Base-by-base conservation (phyloP, 2,329 filamentous ascomycete species). In the Nothophaeocryptopus gaeumannii region DNA sequence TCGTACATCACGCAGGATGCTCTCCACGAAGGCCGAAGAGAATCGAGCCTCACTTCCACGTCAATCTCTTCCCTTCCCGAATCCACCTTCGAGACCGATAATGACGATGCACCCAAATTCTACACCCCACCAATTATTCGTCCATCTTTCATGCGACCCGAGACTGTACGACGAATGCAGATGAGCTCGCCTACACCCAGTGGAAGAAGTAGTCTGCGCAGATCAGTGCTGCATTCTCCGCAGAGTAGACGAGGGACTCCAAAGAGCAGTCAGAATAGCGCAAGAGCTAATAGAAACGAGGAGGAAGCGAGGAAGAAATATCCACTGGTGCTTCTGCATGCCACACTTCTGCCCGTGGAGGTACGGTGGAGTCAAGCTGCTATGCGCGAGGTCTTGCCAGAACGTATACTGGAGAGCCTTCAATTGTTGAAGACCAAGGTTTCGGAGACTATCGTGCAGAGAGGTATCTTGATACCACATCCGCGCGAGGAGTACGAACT, bases 401-500 rank as follows among this genome's bases (percentile, higher is more conserved):
- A 69, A 55, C 64, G 69, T 70, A 58, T 81, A 63, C 58, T 70
- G 11, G 80, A 83, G 54, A 81, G 82, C 30, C 88, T 83, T 79
- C 78, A 80, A 39, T 72, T 85, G 50, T 72, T 92, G 2, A 82
- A 84, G 56, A 83, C 87, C 45, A 84, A 86, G 51, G 75, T 88
- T 3, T 82, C 82, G 1, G 86, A 89, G 43, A 88, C 86, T 0
- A 82, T 90, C 9, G 77, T 87, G 42, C 84, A 87, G 63, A 79
- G 88, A 15, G 88, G 56, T 80, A 78, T 93, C 31, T 73, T 93
- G 37, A 77, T 93, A 7, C 82, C 86, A 2, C 89, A 93, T 64
- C 88, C 88, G 1, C 81, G 88, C 58, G 85, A 85, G 48, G 88
- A 91, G 65, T 92, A 88, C 62, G 88, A 91, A 67, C 72, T 89